Evolutionary conservation across 2,329 filamentous ascomycete genomes (phyloP).

Genomic region (Fusarium brevicatenulatum): DNA sequence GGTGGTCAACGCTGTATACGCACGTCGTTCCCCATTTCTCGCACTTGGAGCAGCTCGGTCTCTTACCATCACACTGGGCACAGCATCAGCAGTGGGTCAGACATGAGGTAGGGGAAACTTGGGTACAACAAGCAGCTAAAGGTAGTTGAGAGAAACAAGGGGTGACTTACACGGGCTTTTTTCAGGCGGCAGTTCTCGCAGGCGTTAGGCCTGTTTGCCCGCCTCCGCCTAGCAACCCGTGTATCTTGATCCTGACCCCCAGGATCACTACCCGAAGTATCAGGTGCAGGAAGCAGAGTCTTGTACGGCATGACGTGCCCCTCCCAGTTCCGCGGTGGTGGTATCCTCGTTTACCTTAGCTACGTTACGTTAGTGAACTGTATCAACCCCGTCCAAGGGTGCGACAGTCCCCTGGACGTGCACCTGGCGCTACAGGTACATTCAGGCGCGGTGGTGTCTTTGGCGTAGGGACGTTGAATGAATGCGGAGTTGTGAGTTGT

Average conservation of each 20-base stretch:
- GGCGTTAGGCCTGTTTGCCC: slow-evolving; percentile 26
- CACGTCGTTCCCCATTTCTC: slow-evolving; percentile 17
- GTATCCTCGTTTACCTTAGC: background rate
- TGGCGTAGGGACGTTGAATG: background rate
- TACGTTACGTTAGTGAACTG: background rate
- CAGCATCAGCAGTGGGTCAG: slow-evolving; percentile 15
- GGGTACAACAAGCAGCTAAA: background rate
- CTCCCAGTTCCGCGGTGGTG: background rate
- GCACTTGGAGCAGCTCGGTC: slow-evolving; percentile 23
- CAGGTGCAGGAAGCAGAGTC: slow-evolving; percentile 12
- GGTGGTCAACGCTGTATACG: slow-evolving; percentile 20
- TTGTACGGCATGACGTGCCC: slow-evolving; percentile 7
- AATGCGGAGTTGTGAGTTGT: background rate
- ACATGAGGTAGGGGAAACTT: background rate
- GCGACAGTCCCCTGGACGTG: background rate
- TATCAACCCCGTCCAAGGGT: slow-evolving; percentile 4
- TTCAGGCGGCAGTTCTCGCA: slow-evolving; percentile 28
- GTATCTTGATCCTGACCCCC: slow-evolving; percentile 13
- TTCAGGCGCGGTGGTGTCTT: background rate
- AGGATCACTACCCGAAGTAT: background rate
- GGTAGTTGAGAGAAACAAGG: background rate
- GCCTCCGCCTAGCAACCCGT: slow-evolving; percentile 9
- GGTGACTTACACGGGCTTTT: slow-evolving; percentile 30
- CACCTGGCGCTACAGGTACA: background rate
- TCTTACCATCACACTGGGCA: slow-evolving; percentile 21